Percentiles rank a stretch among this genome's conserved stretches.
Conservation (phyloP, 148 eudicot genomes). For the Silene uniflora region DNA sequence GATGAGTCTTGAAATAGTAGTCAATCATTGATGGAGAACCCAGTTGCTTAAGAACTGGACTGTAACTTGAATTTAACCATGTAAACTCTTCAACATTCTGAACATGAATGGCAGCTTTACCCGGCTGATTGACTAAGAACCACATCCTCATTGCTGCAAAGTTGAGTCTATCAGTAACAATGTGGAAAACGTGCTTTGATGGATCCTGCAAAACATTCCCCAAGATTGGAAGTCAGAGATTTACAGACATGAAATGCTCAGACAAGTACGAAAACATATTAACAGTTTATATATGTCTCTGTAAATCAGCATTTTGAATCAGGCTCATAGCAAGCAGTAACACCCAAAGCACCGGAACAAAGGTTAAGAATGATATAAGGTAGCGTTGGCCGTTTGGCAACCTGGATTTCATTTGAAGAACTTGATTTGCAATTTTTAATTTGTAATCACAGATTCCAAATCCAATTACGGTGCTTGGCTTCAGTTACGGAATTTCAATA, state of each 20-base stretch:
- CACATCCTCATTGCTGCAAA: constrained; percentile 97
- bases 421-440: background rate
- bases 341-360: background rate
- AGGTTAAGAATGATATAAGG: background rate
- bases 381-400: background rate
- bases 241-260: background rate
- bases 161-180: constrained; percentile 84
- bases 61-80: constrained; percentile 82
- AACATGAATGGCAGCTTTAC: constrained; percentile 64
- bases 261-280: background rate
- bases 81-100: constrained; percentile 82
- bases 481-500: background rate
- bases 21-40: constrained; percentile 72
- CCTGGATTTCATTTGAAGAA: background rate
- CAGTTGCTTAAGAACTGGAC: constrained; percentile 80
- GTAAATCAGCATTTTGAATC: background rate
- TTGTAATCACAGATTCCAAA: background rate
- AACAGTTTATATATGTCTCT: background rate
- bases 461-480: background rate
- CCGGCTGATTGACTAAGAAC: constrained; percentile 70
- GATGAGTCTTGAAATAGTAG: constrained; percentile 72
- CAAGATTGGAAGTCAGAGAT: constrained; percentile 4
- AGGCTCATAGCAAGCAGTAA: background rate
- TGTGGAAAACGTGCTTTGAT: constrained; percentile 75
- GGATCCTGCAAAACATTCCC: constrained; percentile 64